phyloP scores from a whole-genome alignment of 164 flowering plant genomes.

The Chimonanthus salicifolius region DNA sequence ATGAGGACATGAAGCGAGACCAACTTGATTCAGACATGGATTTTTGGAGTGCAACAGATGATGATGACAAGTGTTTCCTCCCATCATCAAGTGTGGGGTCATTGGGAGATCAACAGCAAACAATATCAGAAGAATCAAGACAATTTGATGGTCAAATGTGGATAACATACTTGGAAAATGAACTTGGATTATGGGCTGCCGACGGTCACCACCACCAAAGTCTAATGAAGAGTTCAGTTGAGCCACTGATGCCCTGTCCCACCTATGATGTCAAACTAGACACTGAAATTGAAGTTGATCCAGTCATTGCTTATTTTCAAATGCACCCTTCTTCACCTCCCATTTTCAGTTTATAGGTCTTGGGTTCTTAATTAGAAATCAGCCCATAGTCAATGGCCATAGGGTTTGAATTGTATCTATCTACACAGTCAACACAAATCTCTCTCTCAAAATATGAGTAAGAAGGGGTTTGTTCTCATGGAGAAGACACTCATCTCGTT shows the following conservation, averaged over 20 bases:
- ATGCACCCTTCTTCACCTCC: slow-evolving; percentile 6
- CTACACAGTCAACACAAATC: background rate
- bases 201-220: background rate
- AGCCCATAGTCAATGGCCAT: background rate
- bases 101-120: background rate
- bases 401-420: background rate
- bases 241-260: background rate
- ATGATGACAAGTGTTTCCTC: background rate
- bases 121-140: background rate
- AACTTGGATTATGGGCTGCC: slow-evolving; percentile 1
- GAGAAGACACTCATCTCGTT: too few relatives aligned
- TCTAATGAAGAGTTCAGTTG: background rate
- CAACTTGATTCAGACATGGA: background rate
- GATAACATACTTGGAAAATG: slow-evolving; percentile 7
- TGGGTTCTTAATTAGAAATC: background rate
- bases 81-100: background rate
- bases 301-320: slow-evolving; percentile 10
- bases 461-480: too few relatives aligned
- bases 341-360: background rate
- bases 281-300: slow-evolving; percentile 5
- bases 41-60: slow-evolving; percentile 2
- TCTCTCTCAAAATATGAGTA: too few relatives aligned
- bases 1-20: background rate
- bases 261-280: slow-evolving; percentile 1
- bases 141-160: background rate